phyloP scores from a whole-genome alignment of 768 basidiomycete genomes.

The Tricholoma terreum region DNA sequence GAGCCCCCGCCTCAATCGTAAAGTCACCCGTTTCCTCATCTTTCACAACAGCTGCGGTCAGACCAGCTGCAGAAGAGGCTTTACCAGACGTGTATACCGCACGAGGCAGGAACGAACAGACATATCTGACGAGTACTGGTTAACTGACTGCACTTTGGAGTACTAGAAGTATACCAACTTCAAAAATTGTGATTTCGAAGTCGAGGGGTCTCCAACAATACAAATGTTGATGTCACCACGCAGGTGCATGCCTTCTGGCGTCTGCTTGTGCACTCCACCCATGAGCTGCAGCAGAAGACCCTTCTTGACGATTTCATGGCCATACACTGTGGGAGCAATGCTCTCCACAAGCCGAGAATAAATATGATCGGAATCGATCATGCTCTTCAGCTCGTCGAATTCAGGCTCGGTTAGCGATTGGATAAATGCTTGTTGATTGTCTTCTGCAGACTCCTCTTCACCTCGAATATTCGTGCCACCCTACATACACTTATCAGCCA shows the following conservation, averaged over 20 bases:
- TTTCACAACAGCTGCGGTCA: slow-evolving; percentile 96
- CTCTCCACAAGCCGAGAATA: slow-evolving; percentile 91
- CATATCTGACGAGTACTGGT: slow-evolving; percentile 58
- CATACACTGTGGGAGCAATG: slow-evolving; percentile 97
- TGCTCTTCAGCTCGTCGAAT: slow-evolving; percentile 88
- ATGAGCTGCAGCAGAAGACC: slow-evolving; percentile 93
- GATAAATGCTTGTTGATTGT: slow-evolving; percentile 80
- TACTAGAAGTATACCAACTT: slow-evolving; percentile 57
- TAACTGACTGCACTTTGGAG: not conserved
- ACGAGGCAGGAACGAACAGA: slow-evolving; percentile 96
- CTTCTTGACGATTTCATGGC: slow-evolving; percentile 99
- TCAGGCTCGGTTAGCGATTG: slow-evolving; percentile 90
- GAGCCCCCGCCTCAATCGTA: slow-evolving; percentile 97
- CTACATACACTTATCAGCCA: slow-evolving; percentile 35
- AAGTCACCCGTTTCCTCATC: slow-evolving; percentile 99
- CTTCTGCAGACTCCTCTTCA: slow-evolving; percentile 78
- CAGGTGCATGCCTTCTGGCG: slow-evolving; percentile 94
- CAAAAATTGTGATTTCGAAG: slow-evolving; percentile 97
- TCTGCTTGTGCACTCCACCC: slow-evolving; percentile 98
- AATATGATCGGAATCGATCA: slow-evolving; percentile 94
- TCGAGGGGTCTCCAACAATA: slow-evolving; percentile 95
- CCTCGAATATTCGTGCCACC: slow-evolving; percentile 86
- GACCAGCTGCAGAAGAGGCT: slow-evolving; percentile 97
- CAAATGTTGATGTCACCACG: slow-evolving; percentile 98
- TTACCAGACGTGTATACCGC: slow-evolving; percentile 99